These are phyloP conservation scores for Rosa rugosa DNA, from an alignment of 306 rosid species.

Conservation along the genomic window DNA sequence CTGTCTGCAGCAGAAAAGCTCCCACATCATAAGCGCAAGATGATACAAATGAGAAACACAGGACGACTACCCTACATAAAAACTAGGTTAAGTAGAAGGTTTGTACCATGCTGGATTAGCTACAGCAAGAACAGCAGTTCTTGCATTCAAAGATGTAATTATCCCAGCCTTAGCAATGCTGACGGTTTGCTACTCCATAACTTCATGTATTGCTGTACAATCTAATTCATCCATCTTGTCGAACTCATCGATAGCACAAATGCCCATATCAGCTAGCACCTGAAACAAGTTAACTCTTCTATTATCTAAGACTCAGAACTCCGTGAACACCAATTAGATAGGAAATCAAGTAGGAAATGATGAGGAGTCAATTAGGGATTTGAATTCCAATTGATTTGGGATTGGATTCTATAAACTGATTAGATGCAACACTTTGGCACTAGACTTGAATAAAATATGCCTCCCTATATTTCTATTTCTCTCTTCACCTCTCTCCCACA, in stretches of 20 bases:
- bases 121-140: conserved; percentile 98
- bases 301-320: conserved; percentile 26
- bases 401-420: background rate
- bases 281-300: conserved; percentile 36
- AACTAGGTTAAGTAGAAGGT: background rate
- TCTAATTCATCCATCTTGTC: conserved; percentile 99
- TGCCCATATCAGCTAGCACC: conserved; percentile 99
- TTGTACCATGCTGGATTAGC: conserved; percentile 97
- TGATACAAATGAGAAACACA: conserved; percentile 10
- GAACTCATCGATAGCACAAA: conserved; percentile 95
- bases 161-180: conserved; percentile 99
- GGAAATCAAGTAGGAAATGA: background rate
- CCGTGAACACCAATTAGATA: conserved; percentile 6
- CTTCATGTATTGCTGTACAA: conserved; percentile 98
- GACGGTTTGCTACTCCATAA: conserved; percentile 99
- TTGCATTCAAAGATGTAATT: conserved; percentile 94
- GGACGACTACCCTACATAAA: background rate
- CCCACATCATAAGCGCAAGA: conserved; percentile 7
- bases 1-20: conserved; percentile 15
- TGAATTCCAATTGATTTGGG: background rate
- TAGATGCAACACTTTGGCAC: background rate
- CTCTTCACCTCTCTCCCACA: conserved; percentile 3
- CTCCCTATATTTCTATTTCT: background rate
- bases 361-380: conserved; percentile 1
- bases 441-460: background rate